Conservation (phyloP, 768 basidiomycete genomes). For the Boletus fagicola region DNA sequence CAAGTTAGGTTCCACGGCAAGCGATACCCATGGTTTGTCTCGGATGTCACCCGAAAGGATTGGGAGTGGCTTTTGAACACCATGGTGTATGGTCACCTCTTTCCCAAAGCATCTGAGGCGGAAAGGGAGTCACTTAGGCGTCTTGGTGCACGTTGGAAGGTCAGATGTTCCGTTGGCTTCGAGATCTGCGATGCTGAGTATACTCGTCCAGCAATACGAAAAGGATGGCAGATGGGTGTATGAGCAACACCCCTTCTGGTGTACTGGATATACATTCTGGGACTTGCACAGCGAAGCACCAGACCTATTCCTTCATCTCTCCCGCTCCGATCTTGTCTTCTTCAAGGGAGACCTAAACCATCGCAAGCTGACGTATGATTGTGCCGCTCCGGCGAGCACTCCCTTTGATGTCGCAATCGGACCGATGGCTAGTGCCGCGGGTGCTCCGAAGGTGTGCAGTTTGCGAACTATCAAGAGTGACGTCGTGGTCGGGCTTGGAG, state of each 20-base stretch:
- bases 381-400: conserved; percentile 80
- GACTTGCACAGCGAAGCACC: conserved; percentile 80
- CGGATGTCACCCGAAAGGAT: conserved; percentile 89
- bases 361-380: conserved; percentile 86
- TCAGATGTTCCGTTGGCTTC: conserved; percentile 23
- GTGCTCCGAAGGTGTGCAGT: conserved; percentile 83
- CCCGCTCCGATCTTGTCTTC: conserved; percentile 83
- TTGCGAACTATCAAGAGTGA: conserved; percentile 94
- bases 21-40: conserved; percentile 93
- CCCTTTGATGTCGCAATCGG: conserved; percentile 91
- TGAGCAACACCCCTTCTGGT: conserved; percentile 94
- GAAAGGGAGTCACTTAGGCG: conserved; percentile 79
- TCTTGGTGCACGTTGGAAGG: conserved; percentile 90
- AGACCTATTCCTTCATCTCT: conserved; percentile 89
- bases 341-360: conserved; percentile 97
- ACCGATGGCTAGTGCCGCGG: conserved; percentile 84
- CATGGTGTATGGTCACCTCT: conserved; percentile 90
- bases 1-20: conserved; percentile 95
- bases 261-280: conserved; percentile 96
- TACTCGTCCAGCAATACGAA: conserved; percentile 69
- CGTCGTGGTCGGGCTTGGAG: conserved; percentile 84
- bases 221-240: conserved; percentile 92
- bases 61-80: conserved; percentile 91
- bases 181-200: conserved; percentile 3
- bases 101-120: conserved; percentile 75